phyloP scores from a whole-genome alignment of 257 asterid species.

The Handroanthus guayacan region DNA sequence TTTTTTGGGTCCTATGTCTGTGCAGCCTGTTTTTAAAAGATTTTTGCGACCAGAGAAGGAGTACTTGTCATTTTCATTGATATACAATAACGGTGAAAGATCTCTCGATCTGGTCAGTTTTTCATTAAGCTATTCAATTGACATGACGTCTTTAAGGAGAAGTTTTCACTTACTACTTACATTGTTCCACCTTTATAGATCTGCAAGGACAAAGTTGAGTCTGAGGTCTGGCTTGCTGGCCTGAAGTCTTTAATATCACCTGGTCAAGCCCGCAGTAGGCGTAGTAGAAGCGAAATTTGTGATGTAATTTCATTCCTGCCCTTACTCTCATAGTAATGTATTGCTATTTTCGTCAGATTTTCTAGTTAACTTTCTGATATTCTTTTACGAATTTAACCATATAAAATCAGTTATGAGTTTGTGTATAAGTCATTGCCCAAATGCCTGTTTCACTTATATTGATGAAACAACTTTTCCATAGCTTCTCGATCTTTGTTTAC shows the following conservation, averaged over 20 bases:
- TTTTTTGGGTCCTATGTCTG: constrained; percentile 32
- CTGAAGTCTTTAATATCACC: constrained; percentile 75
- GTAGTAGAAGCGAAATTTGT: constrained; percentile 78
- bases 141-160: constrained; percentile 11
- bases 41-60: constrained; percentile 97
- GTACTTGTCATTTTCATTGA: constrained; percentile 87
- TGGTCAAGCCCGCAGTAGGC: constrained; percentile 67
- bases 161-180: constrained; percentile 1
- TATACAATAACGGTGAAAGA: constrained; percentile 89
- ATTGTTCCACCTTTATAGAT: constrained; percentile 56
- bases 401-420: background rate
- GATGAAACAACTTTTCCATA: constrained; percentile 1
- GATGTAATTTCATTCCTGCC: constrained; percentile 57
- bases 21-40: constrained; percentile 94
- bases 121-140: constrained; percentile 5
- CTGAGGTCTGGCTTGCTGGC: constrained; percentile 93
- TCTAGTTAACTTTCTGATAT: background rate
- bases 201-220: constrained; percentile 90
- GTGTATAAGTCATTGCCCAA: background rate
- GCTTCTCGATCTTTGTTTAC: background rate
- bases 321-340: constrained; percentile 29
- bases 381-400: background rate
- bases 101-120: constrained; percentile 91
- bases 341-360: background rate
- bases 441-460: background rate